Evolutionary conservation across 805 yeast genomes (phyloP).

Genomic region (Gaillardinia entomophila): DNA sequence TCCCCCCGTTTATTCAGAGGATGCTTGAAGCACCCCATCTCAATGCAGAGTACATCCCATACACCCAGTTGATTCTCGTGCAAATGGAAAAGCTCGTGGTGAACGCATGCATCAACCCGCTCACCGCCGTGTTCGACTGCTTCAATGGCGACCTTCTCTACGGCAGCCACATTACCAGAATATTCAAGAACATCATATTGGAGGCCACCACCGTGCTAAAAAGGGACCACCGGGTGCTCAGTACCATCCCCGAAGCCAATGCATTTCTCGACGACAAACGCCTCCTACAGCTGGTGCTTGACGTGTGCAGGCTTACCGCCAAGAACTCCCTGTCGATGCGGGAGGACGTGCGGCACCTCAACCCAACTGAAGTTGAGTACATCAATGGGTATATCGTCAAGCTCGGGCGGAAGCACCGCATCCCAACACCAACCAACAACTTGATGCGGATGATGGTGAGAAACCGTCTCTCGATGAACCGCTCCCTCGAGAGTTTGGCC

Average conservation of each 20-base stretch:
- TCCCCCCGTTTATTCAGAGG: constrained; percentile 15
- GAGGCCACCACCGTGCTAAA: constrained; percentile 43
- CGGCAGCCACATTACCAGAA: constrained; percentile 23
- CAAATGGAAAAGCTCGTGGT: constrained; percentile 75
- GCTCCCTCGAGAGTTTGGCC: constrained; percentile 25
- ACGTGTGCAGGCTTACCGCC: constrained; percentile 34
- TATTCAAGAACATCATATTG: constrained; percentile 37
- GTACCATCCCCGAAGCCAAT: constrained; percentile 22
- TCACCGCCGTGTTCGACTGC: constrained; percentile 74
- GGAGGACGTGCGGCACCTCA: constrained; percentile 51
- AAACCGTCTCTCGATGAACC: constrained; percentile 25
- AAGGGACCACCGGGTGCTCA: constrained; percentile 19
- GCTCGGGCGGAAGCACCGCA: constrained; percentile 43
- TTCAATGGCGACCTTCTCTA: constrained; percentile 66
- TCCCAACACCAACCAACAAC: constrained; percentile 43
- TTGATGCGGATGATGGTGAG: constrained; percentile 41
- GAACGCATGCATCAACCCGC: constrained; percentile 79
- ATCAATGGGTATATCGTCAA: constrained; percentile 75
- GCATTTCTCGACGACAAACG: constrained; percentile 26
- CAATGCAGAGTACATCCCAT: constrained; percentile 22
- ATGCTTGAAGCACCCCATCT: constrained; percentile 17
- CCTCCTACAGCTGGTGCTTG: constrained; percentile 28
- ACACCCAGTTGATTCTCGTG: constrained; percentile 42
- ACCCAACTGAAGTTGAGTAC: constrained; percentile 71
- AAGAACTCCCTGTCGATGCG: constrained; percentile 68